Conservation (phyloP, 2,329 filamentous ascomycete genomes). For the Talaromyces sp. region DNA sequence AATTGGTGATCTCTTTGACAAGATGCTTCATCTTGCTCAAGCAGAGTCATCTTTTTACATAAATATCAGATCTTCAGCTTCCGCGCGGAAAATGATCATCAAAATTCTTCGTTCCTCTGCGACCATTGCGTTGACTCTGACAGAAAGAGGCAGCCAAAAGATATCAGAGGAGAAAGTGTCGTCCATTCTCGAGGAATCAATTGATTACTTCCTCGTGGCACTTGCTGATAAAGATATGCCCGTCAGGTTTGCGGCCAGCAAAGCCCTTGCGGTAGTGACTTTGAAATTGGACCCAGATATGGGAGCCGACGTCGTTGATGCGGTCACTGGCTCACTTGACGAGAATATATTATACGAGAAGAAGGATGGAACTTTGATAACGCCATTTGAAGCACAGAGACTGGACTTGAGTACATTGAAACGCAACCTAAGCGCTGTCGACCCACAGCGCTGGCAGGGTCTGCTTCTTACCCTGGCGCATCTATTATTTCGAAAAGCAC, state of each 20-base stretch:
- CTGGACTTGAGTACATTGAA: slow-evolving; percentile 35
- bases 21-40: slow-evolving; percentile 56
- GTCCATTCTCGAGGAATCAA: slow-evolving; percentile 68
- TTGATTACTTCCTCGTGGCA: slow-evolving; percentile 72
- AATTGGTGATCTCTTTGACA: slow-evolving; percentile 60
- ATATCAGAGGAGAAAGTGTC: slow-evolving; percentile 29
- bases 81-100: slow-evolving; percentile 74
- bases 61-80: slow-evolving; percentile 63
- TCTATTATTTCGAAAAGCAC: slow-evolving; percentile 76
- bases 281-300: slow-evolving; percentile 73
- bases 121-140: slow-evolving; percentile 57
- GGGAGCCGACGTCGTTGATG: slow-evolving; percentile 81
- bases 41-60: slow-evolving; percentile 46
- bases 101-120: slow-evolving; percentile 77
- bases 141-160: slow-evolving; percentile 26
- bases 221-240: slow-evolving; percentile 86
- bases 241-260: slow-evolving; percentile 84
- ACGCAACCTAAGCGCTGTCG: slow-evolving; percentile 65
- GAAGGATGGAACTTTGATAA: slow-evolving; percentile 34
- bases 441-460: slow-evolving; percentile 86
- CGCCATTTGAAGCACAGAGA: slow-evolving; percentile 26
- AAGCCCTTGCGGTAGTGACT: slow-evolving; percentile 82
- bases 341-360: slow-evolving; percentile 58
- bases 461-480: slow-evolving; percentile 82
- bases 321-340: slow-evolving; percentile 64